These are phyloP conservation scores for Venturia oleaginea DNA, from an alignment of 2,329 filamentous ascomycete genomes.

Conservation along the genomic window DNA sequence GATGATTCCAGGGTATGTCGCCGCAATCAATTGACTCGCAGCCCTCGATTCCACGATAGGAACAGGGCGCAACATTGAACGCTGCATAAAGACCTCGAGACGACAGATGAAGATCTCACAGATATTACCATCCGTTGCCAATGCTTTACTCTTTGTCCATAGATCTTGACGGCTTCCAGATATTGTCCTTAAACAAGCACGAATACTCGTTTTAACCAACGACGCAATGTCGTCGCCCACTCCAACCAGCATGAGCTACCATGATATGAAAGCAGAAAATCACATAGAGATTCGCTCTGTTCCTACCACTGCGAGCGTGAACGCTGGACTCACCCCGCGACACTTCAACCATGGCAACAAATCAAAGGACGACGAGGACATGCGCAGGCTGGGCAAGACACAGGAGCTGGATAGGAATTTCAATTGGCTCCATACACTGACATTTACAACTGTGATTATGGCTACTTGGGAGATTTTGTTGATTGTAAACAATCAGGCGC, in stretches of 20 bases:
- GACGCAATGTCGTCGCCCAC: background rate
- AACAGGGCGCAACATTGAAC: too few species aligned
- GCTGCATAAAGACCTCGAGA: too few species aligned
- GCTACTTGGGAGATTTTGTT: constrained; percentile 14
- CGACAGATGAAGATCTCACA: too few species aligned
- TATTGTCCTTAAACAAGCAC: too few species aligned
- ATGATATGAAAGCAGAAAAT: background rate
- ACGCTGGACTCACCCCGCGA: background rate
- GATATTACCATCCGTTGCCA: too few species aligned
- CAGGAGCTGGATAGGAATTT: constrained; percentile 15
- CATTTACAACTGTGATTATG: constrained; percentile 13
- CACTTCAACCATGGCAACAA: constrained; percentile 13
- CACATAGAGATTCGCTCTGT: background rate
- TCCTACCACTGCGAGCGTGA: background rate
- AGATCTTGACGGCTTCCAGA: too few species aligned
- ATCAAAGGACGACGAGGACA: constrained; percentile 9
- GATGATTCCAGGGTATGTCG: too few species aligned
- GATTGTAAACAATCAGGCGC: background rate
- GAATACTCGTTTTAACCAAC: background rate
- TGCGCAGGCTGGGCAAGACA: constrained; percentile 14
- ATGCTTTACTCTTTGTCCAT: too few species aligned
- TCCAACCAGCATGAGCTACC: background rate
- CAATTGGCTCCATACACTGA: constrained; percentile 12
- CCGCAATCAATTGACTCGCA: too few species aligned
- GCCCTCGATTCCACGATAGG: too few species aligned